A percentile compares a stretch with the other conserved stretches of the same genome.
Conservation (phyloP, 305 asterid genomes). For the Ajuga reptans region DNA sequence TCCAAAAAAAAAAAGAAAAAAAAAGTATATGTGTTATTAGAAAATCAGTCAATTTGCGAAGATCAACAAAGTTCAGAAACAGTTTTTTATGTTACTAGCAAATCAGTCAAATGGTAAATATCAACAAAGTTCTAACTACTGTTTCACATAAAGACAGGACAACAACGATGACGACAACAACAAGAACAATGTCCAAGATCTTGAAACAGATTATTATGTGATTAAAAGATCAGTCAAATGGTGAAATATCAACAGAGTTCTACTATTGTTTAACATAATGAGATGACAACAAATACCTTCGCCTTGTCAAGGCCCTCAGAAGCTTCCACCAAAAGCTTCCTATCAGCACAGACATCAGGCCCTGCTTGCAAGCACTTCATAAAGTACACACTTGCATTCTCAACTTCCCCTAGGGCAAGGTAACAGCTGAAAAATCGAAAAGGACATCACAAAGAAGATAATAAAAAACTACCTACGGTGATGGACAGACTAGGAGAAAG, state of each 20-base stretch:
- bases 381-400: constrained; percentile 67
- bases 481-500: not conserved
- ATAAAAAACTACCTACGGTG: not conserved
- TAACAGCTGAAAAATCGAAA: constrained; percentile 57
- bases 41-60: too few relatives aligned
- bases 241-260: not conserved
- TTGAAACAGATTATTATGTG: not conserved
- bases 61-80: too few relatives aligned
- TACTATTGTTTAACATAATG: constrained; percentile 6
- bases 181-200: not conserved
- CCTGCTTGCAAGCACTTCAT: constrained; percentile 80
- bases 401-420: constrained; percentile 81
- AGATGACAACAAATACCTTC: constrained; percentile 38
- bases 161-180: not conserved
- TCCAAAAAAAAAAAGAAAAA: too few relatives aligned
- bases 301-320: constrained; percentile 84
- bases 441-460: constrained; percentile 18
- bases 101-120: not conserved
- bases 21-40: too few relatives aligned
- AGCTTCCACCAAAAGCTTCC: constrained; percentile 76
- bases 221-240: constrained; percentile 1
- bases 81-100: not conserved
- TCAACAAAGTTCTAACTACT: constrained; percentile 5
- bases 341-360: constrained; percentile 54
- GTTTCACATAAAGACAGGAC: constrained; percentile 6